These are phyloP conservation scores for Arabidopsis lyrata DNA, from an alignment of 441 rosid species.

Conservation along the genomic window DNA sequence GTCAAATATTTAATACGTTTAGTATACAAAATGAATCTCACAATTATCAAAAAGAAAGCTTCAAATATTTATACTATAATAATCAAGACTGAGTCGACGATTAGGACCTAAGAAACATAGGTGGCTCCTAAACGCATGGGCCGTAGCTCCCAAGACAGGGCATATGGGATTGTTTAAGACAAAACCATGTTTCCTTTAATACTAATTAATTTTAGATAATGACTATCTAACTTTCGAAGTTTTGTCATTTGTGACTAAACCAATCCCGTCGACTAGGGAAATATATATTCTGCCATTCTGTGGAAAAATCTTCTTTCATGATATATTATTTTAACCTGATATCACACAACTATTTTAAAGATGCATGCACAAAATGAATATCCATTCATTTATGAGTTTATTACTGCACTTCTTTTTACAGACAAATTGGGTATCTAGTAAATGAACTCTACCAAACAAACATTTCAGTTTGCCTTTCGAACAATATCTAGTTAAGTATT, in stretches of 20 bases:
- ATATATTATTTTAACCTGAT: background rate
- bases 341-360: background rate
- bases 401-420: background rate
- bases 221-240: conserved; percentile 35
- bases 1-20: background rate
- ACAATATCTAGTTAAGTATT: conserved; percentile 1
- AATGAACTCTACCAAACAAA: background rate
- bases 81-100: background rate
- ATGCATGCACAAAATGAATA: background rate
- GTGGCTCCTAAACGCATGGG: conserved; percentile 43
- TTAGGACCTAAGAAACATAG: conserved; percentile 38
- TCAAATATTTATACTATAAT: background rate
- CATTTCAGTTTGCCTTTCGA: background rate
- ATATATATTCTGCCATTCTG: background rate
- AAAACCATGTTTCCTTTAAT: conserved; percentile 23
- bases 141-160: conserved; percentile 39
- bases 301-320: background rate
- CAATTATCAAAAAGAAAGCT: conserved; percentile 11
- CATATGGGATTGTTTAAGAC: conserved; percentile 43
- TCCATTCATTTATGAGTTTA: background rate
- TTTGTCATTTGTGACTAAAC: conserved; percentile 31
- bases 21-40: background rate
- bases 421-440: background rate
- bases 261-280: conserved; percentile 30
- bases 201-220: conserved; percentile 19